Conservation (phyloP, 371 early-diverging fungal genomes). For the Circinella minor region DNA sequence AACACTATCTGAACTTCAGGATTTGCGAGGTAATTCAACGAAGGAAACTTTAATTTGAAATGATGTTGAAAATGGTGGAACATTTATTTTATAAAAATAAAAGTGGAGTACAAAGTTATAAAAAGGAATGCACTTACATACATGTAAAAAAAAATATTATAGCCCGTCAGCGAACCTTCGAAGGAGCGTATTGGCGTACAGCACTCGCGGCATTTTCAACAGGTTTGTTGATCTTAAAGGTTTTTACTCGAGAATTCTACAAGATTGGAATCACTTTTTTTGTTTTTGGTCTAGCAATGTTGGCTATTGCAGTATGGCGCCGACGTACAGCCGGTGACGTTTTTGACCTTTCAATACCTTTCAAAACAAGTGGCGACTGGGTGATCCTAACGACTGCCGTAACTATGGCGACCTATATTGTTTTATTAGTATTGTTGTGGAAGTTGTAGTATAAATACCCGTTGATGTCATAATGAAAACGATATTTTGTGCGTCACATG, state of each 20-base stretch:
- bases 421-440: conserved; percentile 50
- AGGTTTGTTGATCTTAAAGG: conserved; percentile 70
- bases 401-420: conserved; percentile 53
- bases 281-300: conserved; percentile 68
- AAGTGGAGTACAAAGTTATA: not conserved
- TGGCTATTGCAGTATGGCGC: conserved; percentile 67
- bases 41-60: too few relatives aligned
- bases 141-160: conserved; percentile 1
- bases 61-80: not conserved
- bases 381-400: conserved; percentile 55
- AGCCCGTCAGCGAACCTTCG: conserved; percentile 80
- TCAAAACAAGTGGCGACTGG: conserved; percentile 56
- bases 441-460: conserved; percentile 16
- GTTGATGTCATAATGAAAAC: not conserved
- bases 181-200: conserved; percentile 83
- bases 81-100: not conserved
- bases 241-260: conserved; percentile 73
- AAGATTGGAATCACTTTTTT: conserved; percentile 77
- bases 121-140: not conserved
- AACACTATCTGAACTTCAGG: conserved; percentile 44
- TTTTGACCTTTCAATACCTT: conserved; percentile 49
- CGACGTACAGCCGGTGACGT: conserved; percentile 55
- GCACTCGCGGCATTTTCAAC: conserved; percentile 71
- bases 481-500: not conserved
- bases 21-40: conserved; percentile 37